A percentile compares a stretch with the other conserved stretches of the same genome.
These are phyloP conservation scores for Immersiella caudata DNA, from an alignment of 495 filamentous ascomycete genomes.

Conservation along the genomic window DNA sequence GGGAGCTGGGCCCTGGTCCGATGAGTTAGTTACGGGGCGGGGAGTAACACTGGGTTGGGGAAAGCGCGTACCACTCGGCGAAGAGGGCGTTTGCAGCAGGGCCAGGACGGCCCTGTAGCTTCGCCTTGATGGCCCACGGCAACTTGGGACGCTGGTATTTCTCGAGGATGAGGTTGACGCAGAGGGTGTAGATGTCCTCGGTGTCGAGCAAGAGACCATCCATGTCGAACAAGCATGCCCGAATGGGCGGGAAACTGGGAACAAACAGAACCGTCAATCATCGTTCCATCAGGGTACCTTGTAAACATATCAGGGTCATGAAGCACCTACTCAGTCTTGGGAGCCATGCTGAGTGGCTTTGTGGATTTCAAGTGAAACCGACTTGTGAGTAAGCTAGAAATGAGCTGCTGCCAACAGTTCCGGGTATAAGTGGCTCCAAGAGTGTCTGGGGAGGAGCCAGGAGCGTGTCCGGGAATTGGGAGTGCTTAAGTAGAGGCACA, in stretches of 20 bases:
- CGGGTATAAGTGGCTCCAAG: too few relatives aligned
- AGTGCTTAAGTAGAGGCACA: not conserved
- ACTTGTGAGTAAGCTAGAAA: not conserved
- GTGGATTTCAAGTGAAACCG: not conserved
- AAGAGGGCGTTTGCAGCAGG: conserved; percentile 61
- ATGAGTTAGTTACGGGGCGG: not conserved
- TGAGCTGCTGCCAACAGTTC: not conserved
- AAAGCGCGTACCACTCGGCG: conserved; percentile 55
- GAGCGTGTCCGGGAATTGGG: not conserved
- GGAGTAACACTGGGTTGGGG: not conserved
- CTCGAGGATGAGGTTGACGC: conserved; percentile 77
- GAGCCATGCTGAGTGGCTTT: conserved; percentile 37
- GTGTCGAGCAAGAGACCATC: conserved; percentile 93
- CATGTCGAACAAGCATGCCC: conserved; percentile 98
- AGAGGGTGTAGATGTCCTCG: conserved; percentile 87
- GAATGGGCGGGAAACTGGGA: conserved; percentile 70
- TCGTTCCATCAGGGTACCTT: conserved; percentile 3
- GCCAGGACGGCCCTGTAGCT: conserved; percentile 87
- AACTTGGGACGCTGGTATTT: conserved; percentile 71
- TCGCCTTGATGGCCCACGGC: conserved; percentile 93
- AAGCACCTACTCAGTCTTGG: conserved; percentile 45
- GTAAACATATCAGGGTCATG: conserved; percentile 16
- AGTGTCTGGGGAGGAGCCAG: too few relatives aligned
- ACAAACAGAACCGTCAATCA: not conserved
- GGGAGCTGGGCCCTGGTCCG: conserved; percentile 71